Evolutionary conservation across 192 early-diverging fungal genomes (phyloP).

Genomic region (Backusella morwellensis): DNA sequence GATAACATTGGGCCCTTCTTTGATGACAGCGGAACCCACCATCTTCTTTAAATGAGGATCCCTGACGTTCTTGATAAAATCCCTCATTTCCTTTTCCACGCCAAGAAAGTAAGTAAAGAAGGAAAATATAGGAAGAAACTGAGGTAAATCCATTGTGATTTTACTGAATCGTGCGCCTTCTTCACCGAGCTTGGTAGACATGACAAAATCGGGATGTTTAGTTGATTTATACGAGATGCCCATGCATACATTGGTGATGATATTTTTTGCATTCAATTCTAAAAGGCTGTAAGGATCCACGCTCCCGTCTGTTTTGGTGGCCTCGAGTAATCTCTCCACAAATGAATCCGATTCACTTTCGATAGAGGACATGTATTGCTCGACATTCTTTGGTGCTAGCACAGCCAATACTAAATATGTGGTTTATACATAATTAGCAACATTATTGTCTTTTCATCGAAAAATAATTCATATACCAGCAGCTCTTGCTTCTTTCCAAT

Average conservation of each 20-base stretch:
- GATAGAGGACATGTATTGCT: not conserved
- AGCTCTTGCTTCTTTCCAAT: slow-evolving; percentile 10
- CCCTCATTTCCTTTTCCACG: not conserved
- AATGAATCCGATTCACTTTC: not conserved
- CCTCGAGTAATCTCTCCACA: not conserved
- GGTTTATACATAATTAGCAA: not conserved
- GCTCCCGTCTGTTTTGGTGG: not conserved
- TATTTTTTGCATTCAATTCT: not conserved
- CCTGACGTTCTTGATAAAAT: not conserved
- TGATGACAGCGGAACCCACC: not conserved
- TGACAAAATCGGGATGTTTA: not conserved
- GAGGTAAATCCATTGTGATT: not conserved
- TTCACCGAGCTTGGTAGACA: not conserved
- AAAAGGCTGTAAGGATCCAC: not conserved
- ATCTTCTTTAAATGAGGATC: not conserved
- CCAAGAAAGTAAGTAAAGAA: not conserved
- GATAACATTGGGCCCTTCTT: not conserved
- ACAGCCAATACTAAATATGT: not conserved
- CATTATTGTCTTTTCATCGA: too few relatives aligned
- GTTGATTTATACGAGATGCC: not conserved
- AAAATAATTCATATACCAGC: not conserved
- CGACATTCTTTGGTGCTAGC: not conserved
- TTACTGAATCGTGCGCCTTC: not conserved
- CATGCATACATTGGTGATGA: not conserved
- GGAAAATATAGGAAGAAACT: not conserved